Evolutionary conservation across 768 basidiomycete genomes (phyloP), one percentile per base, ranked within the genome.

Genomic region (Exidia glandulosa): DNA sequence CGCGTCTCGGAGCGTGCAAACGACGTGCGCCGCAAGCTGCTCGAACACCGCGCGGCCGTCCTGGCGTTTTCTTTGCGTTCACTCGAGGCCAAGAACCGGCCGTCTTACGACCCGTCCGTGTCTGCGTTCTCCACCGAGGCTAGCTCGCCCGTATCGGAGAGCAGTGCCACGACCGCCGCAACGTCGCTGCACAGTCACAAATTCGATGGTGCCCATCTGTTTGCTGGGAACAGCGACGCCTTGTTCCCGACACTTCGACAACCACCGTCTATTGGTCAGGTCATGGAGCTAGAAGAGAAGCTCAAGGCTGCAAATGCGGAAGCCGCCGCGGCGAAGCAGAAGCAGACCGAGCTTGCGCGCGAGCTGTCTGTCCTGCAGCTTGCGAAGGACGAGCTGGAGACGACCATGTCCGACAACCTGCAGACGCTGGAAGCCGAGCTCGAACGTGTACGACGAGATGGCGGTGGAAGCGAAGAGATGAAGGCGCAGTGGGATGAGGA

Each of bases 31-130:
- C 80, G 77, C 58, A 79, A 76, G 58, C 73, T 94, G 9, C 79
- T 92, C 59, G 87, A 90, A 69, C 92, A 94, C 68, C 85, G 89
- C 19, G 86, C 92, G 0, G 88, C 83, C 1, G 89, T 94, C 1
- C 82, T 94, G 14, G 85, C 86, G 34, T 76, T 81, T 61, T 83
- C 86, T 2, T 78, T 92, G 16, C 80, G 83, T 48, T 79, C 72
- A 63, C 78, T 88, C 72, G 89, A 90, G 72, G 79, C 78, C 67
- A 52, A 62, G 31, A 63, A 82, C 77, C 30, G 30, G 52, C n/a
- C 31, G 30, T 27, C 57, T 6, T n/a, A 19, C 47, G 57, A 2
- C 81, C 80, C 0, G 78, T 73, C n/a, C n/a, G n/a, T n/a, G n/a
- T n/a, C n/a, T n/a, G n/a, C n/a, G n/a, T n/a, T n/a, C n/a, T n/a